Base-by-base conservation (phyloP, 495 filamentous ascomycete genomes). In the Xylaria flabelliformis region DNA sequence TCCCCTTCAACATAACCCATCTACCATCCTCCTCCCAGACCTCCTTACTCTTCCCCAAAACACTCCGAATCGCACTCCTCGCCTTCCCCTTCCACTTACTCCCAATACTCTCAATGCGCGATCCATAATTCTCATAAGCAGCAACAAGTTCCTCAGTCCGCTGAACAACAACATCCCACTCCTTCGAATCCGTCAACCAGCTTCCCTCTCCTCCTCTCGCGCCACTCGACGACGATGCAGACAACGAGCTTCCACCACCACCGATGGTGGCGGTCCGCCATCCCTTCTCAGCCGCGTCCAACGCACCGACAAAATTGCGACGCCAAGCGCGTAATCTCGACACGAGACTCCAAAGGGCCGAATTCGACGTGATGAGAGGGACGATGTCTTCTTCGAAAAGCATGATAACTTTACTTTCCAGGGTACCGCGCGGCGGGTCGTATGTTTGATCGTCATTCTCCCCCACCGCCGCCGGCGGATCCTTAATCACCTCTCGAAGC, bases 251-350 rank as follows among this genome's bases (percentile, higher is more conserved):
- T 5, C 78, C 77, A 13, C 76, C 77, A 13, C 81, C 80, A 56
- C 85, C 87, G 42, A 88, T 78, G 1, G 88, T 78, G 0, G 88
- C 85, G 3, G 91, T 89, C 0, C 96, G 87, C 94, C 94, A 98
- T 2, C 93, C 93, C 78, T 93, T 94, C 84, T 98, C 96, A 2
- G 95, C 88, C 0, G 92, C 92, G 32, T 92, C 92, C 1, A 99
- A 82, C 3, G 95, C 92, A 32, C 90, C 89, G 0, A 81, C 80
- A 4, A 91, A 94, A 36, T 89, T 89, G 9, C 87, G 79, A 19
- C 88, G 86, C 87, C 91, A 97, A 13, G 91, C 81, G 21, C 90
- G 87, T n/a, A 97, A 84, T 21, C 89, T 87, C 0, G 90, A 87
- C 0, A 94, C 85, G 3, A 97, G 78, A 15, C 86, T 84, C 94